Conservation (phyloP, 177 flowering plant genomes). For the Vitis hybrid region DNA sequence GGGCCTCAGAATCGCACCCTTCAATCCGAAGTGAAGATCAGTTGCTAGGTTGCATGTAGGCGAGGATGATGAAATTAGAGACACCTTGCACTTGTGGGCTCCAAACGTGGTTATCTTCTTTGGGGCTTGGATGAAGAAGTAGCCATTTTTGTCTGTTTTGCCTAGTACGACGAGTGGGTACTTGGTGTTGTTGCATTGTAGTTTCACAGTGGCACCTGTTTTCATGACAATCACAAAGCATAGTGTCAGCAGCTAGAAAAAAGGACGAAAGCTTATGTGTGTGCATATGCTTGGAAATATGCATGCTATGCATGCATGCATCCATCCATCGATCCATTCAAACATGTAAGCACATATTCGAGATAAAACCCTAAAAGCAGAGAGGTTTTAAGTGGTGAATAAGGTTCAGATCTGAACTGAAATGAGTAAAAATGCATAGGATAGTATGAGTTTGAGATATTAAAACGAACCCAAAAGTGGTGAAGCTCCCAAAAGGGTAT, state of each 20-base stretch:
- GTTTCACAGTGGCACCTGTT: conserved; percentile 56
- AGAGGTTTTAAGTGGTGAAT: too few species aligned
- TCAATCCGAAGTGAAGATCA: conserved; percentile 42
- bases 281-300: background rate
- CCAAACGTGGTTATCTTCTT: conserved; percentile 41
- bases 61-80: conserved; percentile 38
- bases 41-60: conserved; percentile 41
- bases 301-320: too few species aligned
- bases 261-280: background rate
- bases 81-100: conserved; percentile 53
- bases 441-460: background rate
- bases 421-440: too few species aligned
- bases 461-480: conserved; percentile 50
- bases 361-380: too few species aligned
- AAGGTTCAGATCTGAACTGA: too few species aligned
- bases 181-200: conserved; percentile 55
- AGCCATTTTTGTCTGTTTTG: conserved; percentile 74
- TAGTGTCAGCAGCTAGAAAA: background rate
- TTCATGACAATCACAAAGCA: background rate
- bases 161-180: conserved; percentile 11
- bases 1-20: conserved; percentile 39
- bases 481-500: conserved; percentile 50
- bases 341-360: too few species aligned
- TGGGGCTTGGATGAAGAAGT: conserved; percentile 50
- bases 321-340: too few species aligned